Conservation (phyloP, 305 asterid genomes). For the Fraxinus xanthoxyloides region DNA sequence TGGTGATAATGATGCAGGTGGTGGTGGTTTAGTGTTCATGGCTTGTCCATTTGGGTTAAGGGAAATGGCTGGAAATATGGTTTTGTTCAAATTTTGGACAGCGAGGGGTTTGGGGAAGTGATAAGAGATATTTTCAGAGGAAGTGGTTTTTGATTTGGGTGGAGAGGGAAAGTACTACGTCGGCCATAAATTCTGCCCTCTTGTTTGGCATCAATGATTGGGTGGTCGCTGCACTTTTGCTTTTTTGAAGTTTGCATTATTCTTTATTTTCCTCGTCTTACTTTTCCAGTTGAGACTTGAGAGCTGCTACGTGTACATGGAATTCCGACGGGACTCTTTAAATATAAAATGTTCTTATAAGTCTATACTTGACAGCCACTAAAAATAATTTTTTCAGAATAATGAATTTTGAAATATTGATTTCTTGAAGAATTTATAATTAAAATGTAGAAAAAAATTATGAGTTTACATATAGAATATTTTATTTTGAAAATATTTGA, state of each 20-base stretch:
- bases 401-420: neutral
- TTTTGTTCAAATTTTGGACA: conserved; percentile 4
- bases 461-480: no score
- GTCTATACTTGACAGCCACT: neutral
- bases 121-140: conserved; percentile 35
- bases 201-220: conserved; percentile 2
- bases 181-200: conserved; percentile 26
- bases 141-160: conserved; percentile 38
- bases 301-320: neutral
- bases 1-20: conserved; percentile 13
- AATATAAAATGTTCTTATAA: neutral
- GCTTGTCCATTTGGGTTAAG: conserved; percentile 43
- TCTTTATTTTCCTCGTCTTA: neutral
- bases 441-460: no score
- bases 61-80: neutral
- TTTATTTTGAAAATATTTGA: no score
- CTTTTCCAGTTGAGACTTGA: neutral
- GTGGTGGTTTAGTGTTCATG: conserved; percentile 45
- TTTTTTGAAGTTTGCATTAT: neutral
- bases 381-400: no score
- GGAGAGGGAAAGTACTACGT: conserved; percentile 56
- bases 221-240: conserved; percentile 2
- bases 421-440: neutral
- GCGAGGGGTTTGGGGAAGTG: conserved; percentile 15
- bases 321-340: no score